These are phyloP conservation scores for Gynochthodes officinalis DNA, from an alignment of 257 asterid species.

Conservation along the genomic window DNA sequence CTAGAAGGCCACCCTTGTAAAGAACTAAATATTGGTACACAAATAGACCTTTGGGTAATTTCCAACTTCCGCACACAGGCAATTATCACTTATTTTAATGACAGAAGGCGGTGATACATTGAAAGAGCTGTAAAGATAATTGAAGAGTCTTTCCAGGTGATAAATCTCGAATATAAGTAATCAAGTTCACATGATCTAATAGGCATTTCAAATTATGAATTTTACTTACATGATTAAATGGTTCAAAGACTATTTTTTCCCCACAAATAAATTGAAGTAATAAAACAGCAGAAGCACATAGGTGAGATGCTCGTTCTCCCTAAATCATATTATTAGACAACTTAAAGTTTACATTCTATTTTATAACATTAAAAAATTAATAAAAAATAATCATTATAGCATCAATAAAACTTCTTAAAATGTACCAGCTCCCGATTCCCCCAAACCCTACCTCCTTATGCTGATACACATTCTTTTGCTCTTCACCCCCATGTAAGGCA, in stretches of 20 bases:
- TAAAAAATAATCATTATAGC: background rate
- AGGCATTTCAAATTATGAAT: background rate
- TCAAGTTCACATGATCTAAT: too few relatives aligned
- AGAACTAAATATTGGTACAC: too few relatives aligned
- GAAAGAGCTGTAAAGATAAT: too few relatives aligned
- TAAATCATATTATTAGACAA: background rate
- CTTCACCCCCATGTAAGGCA: background rate
- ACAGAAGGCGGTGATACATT: background rate
- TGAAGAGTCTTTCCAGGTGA: background rate
- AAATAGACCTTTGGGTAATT: too few relatives aligned
- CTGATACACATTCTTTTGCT: background rate
- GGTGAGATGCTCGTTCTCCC: too few relatives aligned
- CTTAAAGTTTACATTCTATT: too few relatives aligned
- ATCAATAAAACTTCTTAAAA: too few relatives aligned
- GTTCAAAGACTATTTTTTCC: background rate
- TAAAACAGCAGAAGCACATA: too few relatives aligned
- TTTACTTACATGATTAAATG: background rate
- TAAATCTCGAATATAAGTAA: background rate
- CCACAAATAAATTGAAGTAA: background rate
- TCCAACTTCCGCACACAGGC: too few relatives aligned
- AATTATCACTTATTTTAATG: background rate
- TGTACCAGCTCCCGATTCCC: background rate
- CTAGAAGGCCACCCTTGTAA: too few relatives aligned
- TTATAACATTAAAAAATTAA: too few relatives aligned
- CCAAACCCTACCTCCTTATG: background rate